Base-by-base conservation (phyloP, 2,329 filamentous ascomycete genomes). In the Catunica adiposa region DNA sequence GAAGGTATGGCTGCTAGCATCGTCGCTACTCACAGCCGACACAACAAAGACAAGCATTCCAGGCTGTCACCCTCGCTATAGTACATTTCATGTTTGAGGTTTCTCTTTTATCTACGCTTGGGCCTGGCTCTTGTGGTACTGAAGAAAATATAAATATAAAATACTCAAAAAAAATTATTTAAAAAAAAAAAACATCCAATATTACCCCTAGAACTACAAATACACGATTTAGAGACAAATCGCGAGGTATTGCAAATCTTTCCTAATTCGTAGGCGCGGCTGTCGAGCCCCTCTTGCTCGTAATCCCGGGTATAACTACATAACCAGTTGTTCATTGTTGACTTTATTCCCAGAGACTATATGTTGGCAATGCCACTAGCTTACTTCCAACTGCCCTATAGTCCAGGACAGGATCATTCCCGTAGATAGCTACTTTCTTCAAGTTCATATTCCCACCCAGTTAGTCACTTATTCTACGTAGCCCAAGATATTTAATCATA, bases 281-380 rank as follows among this genome's bases (percentile, higher is more conserved):
- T 9, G 15, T 15, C 6, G 38, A 42, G 17, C 44, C 40, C 44
- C 44, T 9, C n/a, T n/a, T n/a, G 22, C 14, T 25, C 44, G 22
- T 48, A 48, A 48, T 48, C n/a, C 50, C 29, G 50, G 50, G 31
- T 23, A 52, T 52, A 37, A 52, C 22, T 29, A 38, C 11, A 51
- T 11, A 2, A 20, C 11, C 22, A 23, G 22, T 3, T 15, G 20
- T 48, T 48, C 20, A 25, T 48, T 26, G 15, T 25, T 26, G 44
- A 26, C 44, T 48, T 48, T 48, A 48, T 48, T 48, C 44, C 44
- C 23, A 48, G 9, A n/a, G 8, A 34, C 5, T 34, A 34, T 2
- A n/a, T 22, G 17, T 22, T 17, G n/a, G 2, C n/a, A 25, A 22
- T 48, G 44, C 11, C 3, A 22, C 8, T 20, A 11, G 44, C 3